These are phyloP conservation scores for Chaetomiaceae sp. DNA, from an alignment of 2,329 filamentous ascomycete species.

Conservation along the genomic window DNA sequence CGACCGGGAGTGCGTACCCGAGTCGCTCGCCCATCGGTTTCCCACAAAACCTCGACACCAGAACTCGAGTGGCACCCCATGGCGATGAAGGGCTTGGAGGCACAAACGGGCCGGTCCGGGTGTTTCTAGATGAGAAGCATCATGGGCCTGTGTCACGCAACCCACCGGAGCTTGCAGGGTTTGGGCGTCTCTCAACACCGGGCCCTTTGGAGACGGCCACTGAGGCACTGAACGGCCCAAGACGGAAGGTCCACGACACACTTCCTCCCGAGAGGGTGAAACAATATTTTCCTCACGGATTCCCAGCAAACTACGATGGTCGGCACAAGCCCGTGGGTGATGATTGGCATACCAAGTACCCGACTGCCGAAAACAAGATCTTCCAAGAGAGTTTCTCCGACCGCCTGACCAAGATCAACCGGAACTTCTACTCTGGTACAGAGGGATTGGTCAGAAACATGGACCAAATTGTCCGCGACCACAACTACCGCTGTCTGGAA, in stretches of 20 bases:
- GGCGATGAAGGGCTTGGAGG: neutral
- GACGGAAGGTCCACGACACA: constrained; percentile 29
- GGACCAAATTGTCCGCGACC: constrained; percentile 30
- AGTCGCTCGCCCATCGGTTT: neutral
- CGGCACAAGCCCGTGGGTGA: constrained; percentile 13
- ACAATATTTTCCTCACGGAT: constrained; percentile 30
- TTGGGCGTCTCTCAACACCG: neutral
- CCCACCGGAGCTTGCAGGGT: neutral
- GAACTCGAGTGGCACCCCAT: neutral
- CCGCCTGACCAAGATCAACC: constrained; percentile 26
- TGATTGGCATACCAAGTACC: constrained; percentile 27
- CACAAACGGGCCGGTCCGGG: neutral
- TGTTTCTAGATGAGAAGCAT: neutral
- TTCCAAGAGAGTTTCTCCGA: constrained; percentile 24
- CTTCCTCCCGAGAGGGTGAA: constrained; percentile 27
- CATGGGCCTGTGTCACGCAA: neutral
- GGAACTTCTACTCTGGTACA: constrained; percentile 38
- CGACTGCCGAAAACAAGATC: constrained; percentile 23
- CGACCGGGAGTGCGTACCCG: neutral
- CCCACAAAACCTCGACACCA: neutral
- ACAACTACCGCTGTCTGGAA: constrained; percentile 27
- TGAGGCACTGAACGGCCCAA: neutral
- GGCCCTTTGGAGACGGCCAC: neutral
- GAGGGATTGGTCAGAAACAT: constrained; percentile 33
- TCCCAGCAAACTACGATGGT: constrained; percentile 31